Evolutionary conservation across 192 early-diverging fungal genomes (phyloP).

Genomic region (Entomortierella parvispora): DNA sequence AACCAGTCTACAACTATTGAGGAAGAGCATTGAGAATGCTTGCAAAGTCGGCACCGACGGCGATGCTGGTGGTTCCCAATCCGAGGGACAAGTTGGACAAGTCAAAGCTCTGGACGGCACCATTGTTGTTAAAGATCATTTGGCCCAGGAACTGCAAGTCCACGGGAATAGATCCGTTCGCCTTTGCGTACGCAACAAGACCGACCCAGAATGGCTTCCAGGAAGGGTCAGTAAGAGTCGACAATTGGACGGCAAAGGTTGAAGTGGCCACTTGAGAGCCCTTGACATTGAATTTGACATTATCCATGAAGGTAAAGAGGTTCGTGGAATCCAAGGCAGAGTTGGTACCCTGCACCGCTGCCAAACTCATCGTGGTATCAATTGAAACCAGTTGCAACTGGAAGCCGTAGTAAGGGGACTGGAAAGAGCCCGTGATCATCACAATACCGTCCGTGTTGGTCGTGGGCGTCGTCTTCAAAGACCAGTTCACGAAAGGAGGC

Average conservation of each 20-base stretch:
- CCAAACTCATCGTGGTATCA: constrained; percentile 8
- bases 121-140: constrained; percentile 24
- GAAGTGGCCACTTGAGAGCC: no score
- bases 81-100: constrained; percentile 1
- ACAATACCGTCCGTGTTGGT: background rate
- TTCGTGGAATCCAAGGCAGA: background rate
- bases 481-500: constrained; percentile 37
- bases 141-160: constrained; percentile 2
- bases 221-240: background rate
- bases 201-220: background rate
- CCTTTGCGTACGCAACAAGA: constrained; percentile 13
- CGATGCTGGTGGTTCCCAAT: background rate
- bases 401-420: constrained; percentile 40
- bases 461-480: constrained; percentile 13
- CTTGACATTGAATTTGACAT: no score
- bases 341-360: background rate
- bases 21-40: constrained; percentile 1
- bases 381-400: constrained; percentile 5
- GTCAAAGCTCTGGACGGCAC: constrained; percentile 20
- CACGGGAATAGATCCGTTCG: constrained; percentile 21
- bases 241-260: no score
- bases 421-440: constrained; percentile 31
- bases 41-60: constrained; percentile 33
- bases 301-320: constrained; percentile 19
- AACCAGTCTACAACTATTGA: no score